These are phyloP conservation scores for Rubia tinctorum DNA, from an alignment of 305 asterid species.

Conservation along the genomic window DNA sequence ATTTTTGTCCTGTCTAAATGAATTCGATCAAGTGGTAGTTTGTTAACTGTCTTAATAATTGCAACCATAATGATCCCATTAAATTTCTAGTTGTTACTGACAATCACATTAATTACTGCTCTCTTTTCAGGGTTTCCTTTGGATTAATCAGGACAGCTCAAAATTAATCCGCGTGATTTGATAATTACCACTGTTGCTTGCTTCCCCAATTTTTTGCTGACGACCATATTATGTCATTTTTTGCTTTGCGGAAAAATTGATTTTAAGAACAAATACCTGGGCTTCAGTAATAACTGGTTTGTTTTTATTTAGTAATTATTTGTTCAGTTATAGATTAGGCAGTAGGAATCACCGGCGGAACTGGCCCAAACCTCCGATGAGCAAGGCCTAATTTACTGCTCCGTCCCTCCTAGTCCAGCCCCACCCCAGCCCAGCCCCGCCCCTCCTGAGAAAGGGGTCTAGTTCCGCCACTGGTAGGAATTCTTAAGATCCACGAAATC, in stretches of 20 bases:
- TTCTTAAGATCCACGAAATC: neutral
- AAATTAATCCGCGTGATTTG: neutral
- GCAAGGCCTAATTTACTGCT: no score
- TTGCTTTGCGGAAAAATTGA: neutral
- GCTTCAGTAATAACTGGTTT: neutral
- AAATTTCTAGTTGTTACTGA: neutral
- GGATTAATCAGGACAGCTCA: neutral
- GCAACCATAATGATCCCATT: conserved; percentile 18
- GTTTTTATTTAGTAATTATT: neutral
- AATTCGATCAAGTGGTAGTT: conserved; percentile 25
- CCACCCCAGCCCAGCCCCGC: no score
- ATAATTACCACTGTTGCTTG: conserved; percentile 9
- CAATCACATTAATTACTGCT: neutral
- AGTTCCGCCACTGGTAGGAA: no score
- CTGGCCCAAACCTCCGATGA: no score
- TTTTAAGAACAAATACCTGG: neutral
- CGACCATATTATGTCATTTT: conserved; percentile 3
- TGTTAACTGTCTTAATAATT: conserved; percentile 25
- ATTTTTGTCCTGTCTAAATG: conserved; percentile 19
- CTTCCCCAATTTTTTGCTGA: neutral
- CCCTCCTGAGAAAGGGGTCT: no score
- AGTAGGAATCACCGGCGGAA: no score
- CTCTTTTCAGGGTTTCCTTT: neutral
- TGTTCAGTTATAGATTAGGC: neutral
- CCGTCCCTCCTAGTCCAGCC: no score